Conservation (phyloP, 352 stramenopile genomes). For the Phytophthora citricola region DNA sequence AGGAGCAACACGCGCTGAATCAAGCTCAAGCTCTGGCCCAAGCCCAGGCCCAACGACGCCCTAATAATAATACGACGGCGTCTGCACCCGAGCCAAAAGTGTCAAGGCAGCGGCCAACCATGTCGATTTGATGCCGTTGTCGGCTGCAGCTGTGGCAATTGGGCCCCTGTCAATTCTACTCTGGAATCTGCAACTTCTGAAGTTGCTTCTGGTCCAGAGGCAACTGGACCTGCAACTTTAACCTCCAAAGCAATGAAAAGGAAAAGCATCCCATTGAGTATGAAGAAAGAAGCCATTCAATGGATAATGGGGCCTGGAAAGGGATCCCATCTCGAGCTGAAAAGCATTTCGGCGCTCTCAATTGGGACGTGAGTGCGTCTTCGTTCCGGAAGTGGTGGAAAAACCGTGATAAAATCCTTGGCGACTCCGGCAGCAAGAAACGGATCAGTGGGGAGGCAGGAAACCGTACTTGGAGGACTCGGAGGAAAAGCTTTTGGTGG, state of each 20-base stretch:
- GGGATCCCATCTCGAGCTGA: constrained; percentile 72
- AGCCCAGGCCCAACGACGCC: not conserved
- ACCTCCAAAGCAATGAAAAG: constrained; percentile 46
- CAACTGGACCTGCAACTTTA: not conserved
- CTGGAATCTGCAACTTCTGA: constrained; percentile 13
- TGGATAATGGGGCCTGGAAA: constrained; percentile 79
- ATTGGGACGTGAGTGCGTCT: constrained; percentile 80
- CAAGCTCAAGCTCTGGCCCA: constrained; percentile 32
- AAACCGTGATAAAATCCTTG: constrained; percentile 82
- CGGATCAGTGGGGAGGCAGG: constrained; percentile 72
- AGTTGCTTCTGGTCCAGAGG: constrained; percentile 2
- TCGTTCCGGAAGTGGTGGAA: constrained; percentile 89
- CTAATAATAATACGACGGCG: constrained; percentile 4
- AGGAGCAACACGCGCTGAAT: constrained; percentile 42
- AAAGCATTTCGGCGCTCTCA: constrained; percentile 75
- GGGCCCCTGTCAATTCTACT: constrained; percentile 6
- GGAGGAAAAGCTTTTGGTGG: constrained; percentile 77
- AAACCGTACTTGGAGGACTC: constrained; percentile 75
- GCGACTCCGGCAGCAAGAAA: constrained; percentile 74
- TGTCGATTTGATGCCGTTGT: constrained; percentile 44
- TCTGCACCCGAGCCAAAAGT: constrained; percentile 8
- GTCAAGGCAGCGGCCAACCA: not conserved
- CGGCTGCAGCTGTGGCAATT: constrained; percentile 26
- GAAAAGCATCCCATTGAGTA: constrained; percentile 82
- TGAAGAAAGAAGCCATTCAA: constrained; percentile 86